A percentile compares a stretch with the other conserved stretches of the same genome.
Conservation (phyloP, 2,329 filamentous ascomycete species). For the Thelonectria blattea region DNA sequence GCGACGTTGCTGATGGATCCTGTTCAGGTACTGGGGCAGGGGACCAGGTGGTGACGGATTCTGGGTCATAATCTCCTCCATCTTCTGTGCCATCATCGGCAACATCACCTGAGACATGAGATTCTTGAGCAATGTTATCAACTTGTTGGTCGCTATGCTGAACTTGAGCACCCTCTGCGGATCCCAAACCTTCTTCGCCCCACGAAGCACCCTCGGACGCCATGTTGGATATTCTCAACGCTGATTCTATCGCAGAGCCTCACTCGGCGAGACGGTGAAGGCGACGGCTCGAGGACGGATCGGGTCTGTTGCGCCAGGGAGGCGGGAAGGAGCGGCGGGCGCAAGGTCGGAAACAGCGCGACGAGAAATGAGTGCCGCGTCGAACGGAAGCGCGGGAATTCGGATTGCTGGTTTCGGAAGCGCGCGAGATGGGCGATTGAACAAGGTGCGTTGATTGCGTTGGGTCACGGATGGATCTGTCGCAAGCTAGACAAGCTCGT, state of each 20-base stretch:
- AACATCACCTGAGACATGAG: slow-evolving; percentile 56
- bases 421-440: slow-evolving; percentile 6
- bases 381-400: background rate
- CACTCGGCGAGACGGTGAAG: slow-evolving; percentile 8
- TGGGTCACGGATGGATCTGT: slow-evolving; percentile 10
- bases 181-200: slow-evolving; percentile 60
- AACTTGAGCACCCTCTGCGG: slow-evolving; percentile 62
- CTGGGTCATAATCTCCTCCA: slow-evolving; percentile 64
- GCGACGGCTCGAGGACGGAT: slow-evolving; percentile 10
- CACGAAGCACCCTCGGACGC: slow-evolving; percentile 53
- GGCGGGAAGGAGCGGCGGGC: slow-evolving; percentile 1
- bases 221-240: slow-evolving; percentile 36
- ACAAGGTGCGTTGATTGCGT: background rate
- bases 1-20: slow-evolving; percentile 36
- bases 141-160: slow-evolving; percentile 62
- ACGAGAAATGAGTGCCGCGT: background rate
- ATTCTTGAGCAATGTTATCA: slow-evolving; percentile 56
- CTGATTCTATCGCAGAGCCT: slow-evolving; percentile 1
- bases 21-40: slow-evolving; percentile 46
- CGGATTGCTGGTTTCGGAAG: background rate
- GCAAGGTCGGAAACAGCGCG: background rate
- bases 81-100: slow-evolving; percentile 57
- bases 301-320: slow-evolving; percentile 13
- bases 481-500: slow-evolving; percentile 20
- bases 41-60: slow-evolving; percentile 56